These are phyloP conservation scores for Zalaria sp. DNA, from an alignment of 2,329 filamentous ascomycete genomes.

Conservation along the genomic window DNA sequence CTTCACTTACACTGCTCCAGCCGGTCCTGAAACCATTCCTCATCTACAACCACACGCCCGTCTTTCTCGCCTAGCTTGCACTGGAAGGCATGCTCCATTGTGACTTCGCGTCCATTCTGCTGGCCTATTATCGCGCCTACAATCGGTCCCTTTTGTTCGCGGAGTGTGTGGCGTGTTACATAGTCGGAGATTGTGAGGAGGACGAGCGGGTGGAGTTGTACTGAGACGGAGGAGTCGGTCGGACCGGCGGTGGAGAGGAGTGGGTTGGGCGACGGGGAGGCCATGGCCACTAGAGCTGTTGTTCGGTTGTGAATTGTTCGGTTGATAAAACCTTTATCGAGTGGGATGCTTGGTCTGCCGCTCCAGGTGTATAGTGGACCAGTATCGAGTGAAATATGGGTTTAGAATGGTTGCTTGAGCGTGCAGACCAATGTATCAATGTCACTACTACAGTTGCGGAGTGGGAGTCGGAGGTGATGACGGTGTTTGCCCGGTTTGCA, in stretches of 20 bases:
- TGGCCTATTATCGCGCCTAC: conserved; percentile 82
- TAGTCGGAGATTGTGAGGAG: conserved; percentile 95
- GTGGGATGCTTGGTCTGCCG: too few species aligned
- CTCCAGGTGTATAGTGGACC: too few species aligned
- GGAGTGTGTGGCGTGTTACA: conserved; percentile 77
- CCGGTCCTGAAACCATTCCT: conserved; percentile 60
- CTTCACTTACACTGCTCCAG: conserved; percentile 64
- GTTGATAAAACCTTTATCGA: too few species aligned
- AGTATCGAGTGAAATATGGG: too few species aligned
- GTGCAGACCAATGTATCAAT: too few species aligned
- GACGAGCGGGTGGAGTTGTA: conserved; percentile 82
- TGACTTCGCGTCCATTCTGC: conserved; percentile 80
- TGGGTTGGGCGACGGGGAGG: conserved; percentile 17
- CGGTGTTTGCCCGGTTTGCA: too few species aligned
- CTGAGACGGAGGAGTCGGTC: conserved; percentile 61
- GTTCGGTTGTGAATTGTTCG: too few species aligned
- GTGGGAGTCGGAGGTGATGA: too few species aligned
- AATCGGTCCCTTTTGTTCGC: conserved; percentile 60
- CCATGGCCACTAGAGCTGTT: conserved; percentile 4
- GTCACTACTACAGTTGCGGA: too few species aligned
- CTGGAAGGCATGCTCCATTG: conserved; percentile 86
- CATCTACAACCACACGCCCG: conserved; percentile 40
- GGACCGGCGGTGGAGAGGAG: conserved; percentile 26
- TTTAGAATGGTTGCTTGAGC: too few species aligned
- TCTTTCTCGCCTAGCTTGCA: conserved; percentile 41